Percentiles rank a stretch among this genome's conserved stretches.
phyloP scores from a whole-genome alignment of 306 rosid genomes.

The Cicer arietinum region DNA sequence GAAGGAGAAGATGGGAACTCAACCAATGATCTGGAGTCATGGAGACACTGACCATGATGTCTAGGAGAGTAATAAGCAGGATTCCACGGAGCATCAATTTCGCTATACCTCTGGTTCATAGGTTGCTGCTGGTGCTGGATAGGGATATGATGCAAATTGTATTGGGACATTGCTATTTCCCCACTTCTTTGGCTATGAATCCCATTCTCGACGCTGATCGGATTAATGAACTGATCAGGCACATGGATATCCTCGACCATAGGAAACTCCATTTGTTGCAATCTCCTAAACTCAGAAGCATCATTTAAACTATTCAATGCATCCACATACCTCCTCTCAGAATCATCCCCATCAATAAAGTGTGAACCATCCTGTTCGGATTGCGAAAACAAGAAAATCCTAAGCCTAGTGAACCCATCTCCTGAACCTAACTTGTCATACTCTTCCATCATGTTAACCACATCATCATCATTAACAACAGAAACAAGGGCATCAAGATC shows the following conservation, averaged over 20 bases:
- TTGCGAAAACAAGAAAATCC: constrained; percentile 85
- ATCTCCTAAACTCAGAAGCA: constrained; percentile 70
- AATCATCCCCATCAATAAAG: constrained; percentile 83
- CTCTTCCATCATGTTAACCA: constrained; percentile 98
- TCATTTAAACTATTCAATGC: constrained; percentile 92
- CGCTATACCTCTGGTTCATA: constrained; percentile 72
- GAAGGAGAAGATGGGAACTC: constrained; percentile 92
- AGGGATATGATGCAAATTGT: constrained; percentile 65
- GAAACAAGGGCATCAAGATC: constrained; percentile 98
- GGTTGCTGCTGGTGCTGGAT: constrained; percentile 75
- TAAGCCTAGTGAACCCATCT: constrained; percentile 92
- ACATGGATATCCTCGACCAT: constrained; percentile 66
- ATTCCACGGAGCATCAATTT: constrained; percentile 86
- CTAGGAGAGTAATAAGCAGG: constrained; percentile 92
- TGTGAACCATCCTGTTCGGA: constrained; percentile 75
- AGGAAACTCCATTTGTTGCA: constrained; percentile 64
- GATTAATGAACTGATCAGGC: constrained; percentile 68
- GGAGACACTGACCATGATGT: constrained; percentile 61
- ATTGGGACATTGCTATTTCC: constrained; percentile 61
- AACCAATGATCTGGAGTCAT: constrained; percentile 65
- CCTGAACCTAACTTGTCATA: constrained; percentile 90
- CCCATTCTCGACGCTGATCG: constrained; percentile 65
- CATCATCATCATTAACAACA: constrained; percentile 95
- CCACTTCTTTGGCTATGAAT: constrained; percentile 78
- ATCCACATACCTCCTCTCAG: constrained; percentile 95